Percentiles rank a stretch among this genome's conserved stretches.
phyloP scores from a whole-genome alignment of 2,329 filamentous ascomycete genomes.

The Trichoderma polysporum region DNA sequence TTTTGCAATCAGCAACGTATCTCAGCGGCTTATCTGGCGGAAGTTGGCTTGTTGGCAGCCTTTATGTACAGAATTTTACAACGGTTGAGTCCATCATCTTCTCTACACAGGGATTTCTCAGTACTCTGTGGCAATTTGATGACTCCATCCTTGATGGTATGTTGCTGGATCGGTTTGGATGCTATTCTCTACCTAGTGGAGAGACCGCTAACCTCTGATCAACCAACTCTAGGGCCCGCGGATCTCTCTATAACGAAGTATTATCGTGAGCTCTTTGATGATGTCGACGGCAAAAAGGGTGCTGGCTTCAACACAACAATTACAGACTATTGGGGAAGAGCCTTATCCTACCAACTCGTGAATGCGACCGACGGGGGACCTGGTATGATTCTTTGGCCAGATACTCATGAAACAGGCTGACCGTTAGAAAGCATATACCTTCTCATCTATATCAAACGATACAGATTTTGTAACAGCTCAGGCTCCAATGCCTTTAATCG shows the following conservation, averaged over 20 bases:
- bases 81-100: slow-evolving; percentile 49
- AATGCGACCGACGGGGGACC: slow-evolving; percentile 69
- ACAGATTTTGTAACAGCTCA: slow-evolving; percentile 61
- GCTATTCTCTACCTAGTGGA: fast-evolving
- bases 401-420: background rate
- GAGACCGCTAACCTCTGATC: background rate
- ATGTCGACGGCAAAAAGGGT: slow-evolving; percentile 60
- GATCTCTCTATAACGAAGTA: slow-evolving; percentile 46
- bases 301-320: slow-evolving; percentile 60
- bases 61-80: slow-evolving; percentile 76
- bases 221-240: slow-evolving; percentile 37
- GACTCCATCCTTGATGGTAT: slow-evolving; percentile 38
- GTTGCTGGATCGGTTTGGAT: background rate
- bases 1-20: slow-evolving; percentile 75
- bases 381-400: slow-evolving; percentile 25
- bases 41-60: slow-evolving; percentile 71
- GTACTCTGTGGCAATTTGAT: slow-evolving; percentile 39
- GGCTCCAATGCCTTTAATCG: slow-evolving; percentile 70
- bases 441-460: slow-evolving; percentile 61
- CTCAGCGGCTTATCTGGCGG: slow-evolving; percentile 72
- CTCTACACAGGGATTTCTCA: slow-evolving; percentile 29
- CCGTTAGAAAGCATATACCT: slow-evolving; percentile 60
- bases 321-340: slow-evolving; percentile 80
- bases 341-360: slow-evolving; percentile 74
- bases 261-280: slow-evolving; percentile 57